phyloP scores from a whole-genome alignment of 83 land plant species.

The Thuja plicata region DNA sequence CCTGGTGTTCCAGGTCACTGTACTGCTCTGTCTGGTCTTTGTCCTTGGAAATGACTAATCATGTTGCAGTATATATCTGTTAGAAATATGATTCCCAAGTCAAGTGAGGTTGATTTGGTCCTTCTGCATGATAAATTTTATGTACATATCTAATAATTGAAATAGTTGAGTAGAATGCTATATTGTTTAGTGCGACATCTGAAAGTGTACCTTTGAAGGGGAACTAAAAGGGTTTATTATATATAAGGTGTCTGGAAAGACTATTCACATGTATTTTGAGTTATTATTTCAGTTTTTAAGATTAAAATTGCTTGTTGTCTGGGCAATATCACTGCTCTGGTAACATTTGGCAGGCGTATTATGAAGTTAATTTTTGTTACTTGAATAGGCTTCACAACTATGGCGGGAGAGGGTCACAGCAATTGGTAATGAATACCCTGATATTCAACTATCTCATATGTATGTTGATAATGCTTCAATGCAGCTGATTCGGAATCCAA shows the following conservation, averaged over 20 bases:
- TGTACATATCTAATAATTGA: not conserved
- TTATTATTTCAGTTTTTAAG: not conserved
- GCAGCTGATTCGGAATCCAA: slow-evolving; percentile 96
- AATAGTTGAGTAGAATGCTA: not conserved
- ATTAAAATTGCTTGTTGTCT: not conserved
- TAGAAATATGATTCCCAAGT: not conserved
- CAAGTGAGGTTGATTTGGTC: not conserved
- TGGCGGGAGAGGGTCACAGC: slow-evolving; percentile 84
- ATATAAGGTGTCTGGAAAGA: not conserved
- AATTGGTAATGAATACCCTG: slow-evolving; percentile 76
- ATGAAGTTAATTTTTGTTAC: slow-evolving; percentile 4
- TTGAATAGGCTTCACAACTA: slow-evolving; percentile 78
- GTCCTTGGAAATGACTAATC: not conserved
- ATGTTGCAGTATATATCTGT: not conserved
- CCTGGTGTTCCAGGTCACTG: not conserved
- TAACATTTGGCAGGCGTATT: not conserved
- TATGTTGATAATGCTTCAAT: slow-evolving; percentile 99
- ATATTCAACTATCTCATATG: slow-evolving; percentile 93
- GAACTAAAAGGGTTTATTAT: not conserved
- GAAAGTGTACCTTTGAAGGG: not conserved
- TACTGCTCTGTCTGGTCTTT: not conserved
- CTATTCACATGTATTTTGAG: not conserved
- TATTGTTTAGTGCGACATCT: not conserved
- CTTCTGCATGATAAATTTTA: not conserved
- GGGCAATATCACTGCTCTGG: not conserved